These are phyloP conservation scores for Solanum paucissectum DNA, from an alignment of 257 asterid species.

Conservation along the genomic window DNA sequence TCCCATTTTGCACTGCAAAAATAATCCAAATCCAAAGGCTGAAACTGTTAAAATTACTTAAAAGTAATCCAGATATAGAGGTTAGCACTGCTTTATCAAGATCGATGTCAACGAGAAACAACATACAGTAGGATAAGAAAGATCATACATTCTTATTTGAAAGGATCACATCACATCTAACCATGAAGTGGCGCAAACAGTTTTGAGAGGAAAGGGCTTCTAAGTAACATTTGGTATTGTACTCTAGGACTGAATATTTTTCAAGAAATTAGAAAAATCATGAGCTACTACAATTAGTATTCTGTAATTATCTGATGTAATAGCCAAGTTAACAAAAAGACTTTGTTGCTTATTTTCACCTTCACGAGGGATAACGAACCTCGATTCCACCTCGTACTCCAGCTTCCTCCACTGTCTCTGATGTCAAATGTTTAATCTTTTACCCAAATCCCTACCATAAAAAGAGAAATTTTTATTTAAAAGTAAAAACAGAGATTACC, in stretches of 20 bases:
- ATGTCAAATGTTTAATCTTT: slow-evolving; percentile 47
- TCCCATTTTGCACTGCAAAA: neutral
- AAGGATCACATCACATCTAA: neutral
- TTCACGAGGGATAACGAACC: slow-evolving; percentile 22
- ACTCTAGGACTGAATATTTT: too few relatives aligned
- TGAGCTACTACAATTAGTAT: neutral
- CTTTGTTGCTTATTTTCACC: neutral
- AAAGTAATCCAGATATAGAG: neutral
- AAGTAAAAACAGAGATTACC: neutral
- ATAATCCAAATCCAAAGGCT: neutral
- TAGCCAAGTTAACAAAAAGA: neutral
- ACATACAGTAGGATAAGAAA: neutral
- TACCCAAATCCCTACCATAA: slow-evolving; percentile 79
- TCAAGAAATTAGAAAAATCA: neutral
- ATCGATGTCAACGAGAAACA: neutral
- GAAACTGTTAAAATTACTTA: neutral
- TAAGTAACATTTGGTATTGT: too few relatives aligned
- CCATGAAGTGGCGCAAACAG: neutral
- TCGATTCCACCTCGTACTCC: slow-evolving; percentile 52
- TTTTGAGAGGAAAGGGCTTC: too few relatives aligned
- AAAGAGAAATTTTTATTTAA: neutral
- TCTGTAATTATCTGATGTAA: too few relatives aligned
- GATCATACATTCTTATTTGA: neutral
- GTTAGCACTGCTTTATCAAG: neutral
- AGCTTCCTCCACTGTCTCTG: slow-evolving; percentile 64